Base-by-base conservation (phyloP, 2,329 filamentous ascomycete species). In the Aspergillus oerlinghausenensis region DNA sequence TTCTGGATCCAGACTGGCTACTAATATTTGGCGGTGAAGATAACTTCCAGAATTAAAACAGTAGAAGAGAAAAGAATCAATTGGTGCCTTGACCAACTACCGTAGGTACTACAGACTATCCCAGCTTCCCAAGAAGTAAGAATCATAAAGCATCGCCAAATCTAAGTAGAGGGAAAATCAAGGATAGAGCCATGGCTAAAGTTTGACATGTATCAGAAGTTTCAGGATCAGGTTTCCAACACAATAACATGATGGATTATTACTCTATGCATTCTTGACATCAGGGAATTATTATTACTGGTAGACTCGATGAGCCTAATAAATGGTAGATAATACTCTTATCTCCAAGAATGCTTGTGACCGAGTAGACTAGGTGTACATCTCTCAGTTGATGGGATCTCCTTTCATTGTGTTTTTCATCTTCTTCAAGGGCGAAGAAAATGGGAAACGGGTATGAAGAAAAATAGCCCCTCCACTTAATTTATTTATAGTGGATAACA, bases 401-500 rank as follows among this genome's bases (percentile, higher is more conserved):
- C 14, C 14, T 38, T 38, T 3, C 1, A 6, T 17, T 38, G 32
- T 8, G 2, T 38, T 38, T 35, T 38, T 17, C 32, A 7, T 38
- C 7, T 38, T 17, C 32, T 5, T 17, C 1, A 29, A 42, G n/a
- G 9, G 43, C 17, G 42, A 48, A 11, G 10, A 38, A 29, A 29
- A 29, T 29, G 28, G 42, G 42, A 14, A 51, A 26, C 40, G 38
- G 38, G 32, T 38, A 38, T 38, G 49, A 38, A 48, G 47, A 57
- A 47, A 47, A 52, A 47, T 51, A 52, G 50, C 19, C 28, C 49
- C 43, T 54, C 54, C 43, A 21, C 47, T 38, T 55, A 25, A 52
- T 61, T 65, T 65, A 65, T 65, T 63, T 65, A 62, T 65, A 65
- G 61, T 50, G 35, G 14, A 7, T 17, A 8, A 4, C 32, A 47